Percentiles rank a stretch among this genome's conserved stretches.
These are phyloP conservation scores for Mortierella sp. DNA, from an alignment of 371 early-diverging fungal genomes.

Conservation along the genomic window DNA sequence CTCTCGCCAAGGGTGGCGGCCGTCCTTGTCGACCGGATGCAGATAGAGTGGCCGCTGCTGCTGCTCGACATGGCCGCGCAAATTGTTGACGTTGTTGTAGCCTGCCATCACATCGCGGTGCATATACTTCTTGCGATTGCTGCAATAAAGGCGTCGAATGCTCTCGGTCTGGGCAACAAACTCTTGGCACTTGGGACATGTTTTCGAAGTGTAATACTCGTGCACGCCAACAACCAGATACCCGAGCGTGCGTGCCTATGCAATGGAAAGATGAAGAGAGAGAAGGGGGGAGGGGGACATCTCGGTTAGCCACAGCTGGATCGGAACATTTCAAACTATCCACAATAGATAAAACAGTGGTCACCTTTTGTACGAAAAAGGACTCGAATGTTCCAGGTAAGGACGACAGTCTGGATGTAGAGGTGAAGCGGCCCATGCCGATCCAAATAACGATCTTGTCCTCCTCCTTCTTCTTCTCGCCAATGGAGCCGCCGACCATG, in stretches of 20 bases:
- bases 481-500: no score
- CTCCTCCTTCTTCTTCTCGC: background rate
- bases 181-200: no score
- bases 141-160: background rate
- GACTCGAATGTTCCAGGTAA: slow-evolving; percentile 8
- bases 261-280: background rate
- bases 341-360: background rate
- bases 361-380: slow-evolving; percentile 8
- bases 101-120: slow-evolving; percentile 3
- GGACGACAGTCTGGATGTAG: slow-evolving; percentile 4
- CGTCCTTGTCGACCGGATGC: no score
- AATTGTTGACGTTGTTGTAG: slow-evolving; percentile 1
- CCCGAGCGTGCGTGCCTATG: background rate
- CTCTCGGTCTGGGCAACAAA: no score
- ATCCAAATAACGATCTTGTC: slow-evolving; percentile 7
- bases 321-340: no score
- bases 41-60: no score
- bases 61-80: background rate
- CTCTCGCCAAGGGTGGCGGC: no score
- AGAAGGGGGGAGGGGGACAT: no score
- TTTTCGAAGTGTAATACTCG: no score
- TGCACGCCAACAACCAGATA: background rate
- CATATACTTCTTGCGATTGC: background rate
- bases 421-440: slow-evolving; percentile 12
- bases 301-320: no score